Evolutionary conservation across 345 rosid species (phyloP), one percentile per base, ranked within the genome.

Genomic region (Pseudoturritis turrita): DNA sequence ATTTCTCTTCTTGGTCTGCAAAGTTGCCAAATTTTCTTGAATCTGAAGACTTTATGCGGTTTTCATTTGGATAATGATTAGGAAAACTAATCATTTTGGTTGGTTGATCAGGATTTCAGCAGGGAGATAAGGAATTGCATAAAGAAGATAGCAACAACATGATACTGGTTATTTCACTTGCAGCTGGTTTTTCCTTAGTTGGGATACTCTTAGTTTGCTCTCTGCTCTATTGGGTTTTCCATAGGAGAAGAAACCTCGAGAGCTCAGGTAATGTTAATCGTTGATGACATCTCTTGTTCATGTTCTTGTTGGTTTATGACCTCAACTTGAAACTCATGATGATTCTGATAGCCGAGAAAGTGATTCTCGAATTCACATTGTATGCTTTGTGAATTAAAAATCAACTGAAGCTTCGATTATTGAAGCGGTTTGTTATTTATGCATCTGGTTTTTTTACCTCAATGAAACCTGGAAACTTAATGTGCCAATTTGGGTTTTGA

Each of bases 101-200:
- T 45, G 61, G 29, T 65, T 35, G 29, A 60, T 11, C 84, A 90
- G 98, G 89, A 65, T 67, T 54, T 75, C 79, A 74, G 33, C 35
- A 62, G 68, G 71, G 51, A 55, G 88, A 78, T 49, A 66, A 57
- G 66, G 72, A 80, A 62, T 78, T 76, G 39, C 78, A 72, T 47
- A 73, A 81, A 21, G 77, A 73, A 80, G 74, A 78, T 62, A 74
- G 75, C 13, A 77, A 74, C 71, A 82, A 72, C 41, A 74, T 74
- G 79, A 89, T 78, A 73, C 68, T 82, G 45, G 40, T 81, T 33
- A 60, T 83, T 62, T 77, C 85, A 66, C 82, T 95, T 43, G 65
- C 74, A 77, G 87, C 87, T 79, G 75, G 83, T 47, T 88, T 90
- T 68, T 71, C 82, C 75, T 79, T 84, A 36, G 73, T 85, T 63